Conservation (phyloP, 2,329 filamentous ascomycete genomes). For the Colletotrichum chlorophyti region DNA sequence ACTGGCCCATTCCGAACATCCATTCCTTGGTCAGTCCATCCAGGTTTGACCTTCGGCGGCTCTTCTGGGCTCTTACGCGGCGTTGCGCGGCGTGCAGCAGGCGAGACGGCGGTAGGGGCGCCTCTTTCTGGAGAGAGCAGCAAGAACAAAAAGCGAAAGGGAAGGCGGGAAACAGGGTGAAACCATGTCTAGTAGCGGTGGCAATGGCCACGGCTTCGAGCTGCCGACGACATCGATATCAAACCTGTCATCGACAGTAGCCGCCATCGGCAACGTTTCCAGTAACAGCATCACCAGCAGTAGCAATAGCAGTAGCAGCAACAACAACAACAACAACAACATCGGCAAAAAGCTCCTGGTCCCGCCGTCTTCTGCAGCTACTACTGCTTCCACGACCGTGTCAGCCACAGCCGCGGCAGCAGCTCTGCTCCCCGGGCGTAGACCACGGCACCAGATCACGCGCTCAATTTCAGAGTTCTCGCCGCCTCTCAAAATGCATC, state of each 20-base stretch:
- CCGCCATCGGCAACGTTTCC: constrained; percentile 12
- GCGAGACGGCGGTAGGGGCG: neutral
- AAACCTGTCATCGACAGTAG: constrained; percentile 6
- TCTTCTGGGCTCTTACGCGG: neutral
- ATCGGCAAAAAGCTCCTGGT: neutral
- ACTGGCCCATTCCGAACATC: constrained; percentile 18
- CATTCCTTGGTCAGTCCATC: constrained; percentile 9
- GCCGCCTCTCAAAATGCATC: constrained; percentile 48
- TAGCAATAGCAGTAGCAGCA: neutral
- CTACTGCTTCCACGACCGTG: constrained; percentile 3
- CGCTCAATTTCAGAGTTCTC: constrained; percentile 63
- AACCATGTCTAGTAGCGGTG: constrained; percentile 19
- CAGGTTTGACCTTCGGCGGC: neutral
- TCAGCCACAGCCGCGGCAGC: constrained; percentile 10
- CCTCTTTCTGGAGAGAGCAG: neutral
- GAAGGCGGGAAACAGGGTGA: constrained; percentile 6
- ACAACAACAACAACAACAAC: neutral
- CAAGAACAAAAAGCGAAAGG: neutral
- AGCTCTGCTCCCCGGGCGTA: constrained; percentile 11
- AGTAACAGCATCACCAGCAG: neutral
- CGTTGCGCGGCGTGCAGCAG: neutral
- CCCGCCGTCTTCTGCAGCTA: neutral
- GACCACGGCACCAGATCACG: constrained; percentile 57
- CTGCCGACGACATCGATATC: constrained; percentile 18
- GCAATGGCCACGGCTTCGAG: constrained; percentile 15